Percentiles rank a stretch among this genome's conserved stretches.
Conservation (phyloP, 139 green algal species). For the Monoraphidium neglectum region DNA sequence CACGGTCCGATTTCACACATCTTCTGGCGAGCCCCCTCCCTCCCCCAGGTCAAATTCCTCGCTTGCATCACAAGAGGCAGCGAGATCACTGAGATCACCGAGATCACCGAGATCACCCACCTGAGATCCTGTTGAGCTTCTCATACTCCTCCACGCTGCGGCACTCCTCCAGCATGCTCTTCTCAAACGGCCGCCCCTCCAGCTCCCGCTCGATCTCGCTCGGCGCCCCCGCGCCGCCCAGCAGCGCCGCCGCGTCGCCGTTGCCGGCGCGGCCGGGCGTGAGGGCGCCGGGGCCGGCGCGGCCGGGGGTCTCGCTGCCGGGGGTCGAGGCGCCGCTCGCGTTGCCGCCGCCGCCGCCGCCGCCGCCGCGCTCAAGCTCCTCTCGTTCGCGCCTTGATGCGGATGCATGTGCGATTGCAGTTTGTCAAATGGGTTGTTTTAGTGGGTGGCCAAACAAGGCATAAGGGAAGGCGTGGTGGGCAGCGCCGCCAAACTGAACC, state of each 20-base stretch:
- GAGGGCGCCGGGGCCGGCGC: not conserved
- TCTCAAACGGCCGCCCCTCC: constrained; percentile 7
- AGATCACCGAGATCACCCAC: constrained; percentile 16
- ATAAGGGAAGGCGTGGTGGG: too few relatives aligned
- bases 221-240: constrained; percentile 21
- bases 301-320: not conserved
- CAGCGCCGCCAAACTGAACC: too few relatives aligned
- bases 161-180: constrained; percentile 74
- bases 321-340: not conserved
- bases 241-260: not conserved
- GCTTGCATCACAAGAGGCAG: too few relatives aligned
- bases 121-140: constrained; percentile 75
- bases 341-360: not conserved
- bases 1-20: too few relatives aligned
- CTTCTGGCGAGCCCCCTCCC: too few relatives aligned
- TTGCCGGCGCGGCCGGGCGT: not conserved
- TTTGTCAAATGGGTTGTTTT: too few relatives aligned
- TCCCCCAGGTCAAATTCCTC: too few relatives aligned
- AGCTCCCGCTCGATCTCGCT: not conserved
- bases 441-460: too few relatives aligned
- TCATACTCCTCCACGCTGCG: constrained; percentile 88
- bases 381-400: constrained; percentile 31
- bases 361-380: constrained; percentile 9
- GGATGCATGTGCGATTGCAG: not conserved
- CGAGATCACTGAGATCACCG: too few relatives aligned